These are phyloP conservation scores for Gaeumannomyces sp. DNA, from an alignment of 2,329 filamentous ascomycete species.

Conservation along the genomic window DNA sequence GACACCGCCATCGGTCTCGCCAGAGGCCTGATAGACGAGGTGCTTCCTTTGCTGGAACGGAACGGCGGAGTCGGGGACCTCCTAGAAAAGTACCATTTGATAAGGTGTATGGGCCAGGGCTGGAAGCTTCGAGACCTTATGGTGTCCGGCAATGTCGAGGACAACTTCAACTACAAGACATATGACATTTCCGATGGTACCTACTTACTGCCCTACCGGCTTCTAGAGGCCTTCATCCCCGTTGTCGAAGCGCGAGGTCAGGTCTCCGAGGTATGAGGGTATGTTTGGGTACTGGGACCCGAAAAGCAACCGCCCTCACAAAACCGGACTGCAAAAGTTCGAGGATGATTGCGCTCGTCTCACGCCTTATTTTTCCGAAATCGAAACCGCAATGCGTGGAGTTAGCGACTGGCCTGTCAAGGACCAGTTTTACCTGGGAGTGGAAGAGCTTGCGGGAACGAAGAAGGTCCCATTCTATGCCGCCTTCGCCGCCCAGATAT, in stretches of 20 bases:
- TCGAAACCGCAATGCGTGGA: conserved; percentile 18
- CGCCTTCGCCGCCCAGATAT: conserved; percentile 34
- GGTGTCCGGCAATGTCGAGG: conserved; percentile 10
- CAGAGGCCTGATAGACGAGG: conserved; percentile 25
- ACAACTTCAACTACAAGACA: conserved; percentile 20
- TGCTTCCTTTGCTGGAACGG: conserved; percentile 19
- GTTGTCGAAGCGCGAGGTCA: conserved; percentile 12
- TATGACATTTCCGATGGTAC: conserved; percentile 22
- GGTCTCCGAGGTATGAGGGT: conserved; percentile 18
- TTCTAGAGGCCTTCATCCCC: conserved; percentile 14
- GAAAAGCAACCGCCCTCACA: conserved; percentile 17
- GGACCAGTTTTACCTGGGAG: conserved; percentile 31
- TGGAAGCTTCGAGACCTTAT: conserved; percentile 6
- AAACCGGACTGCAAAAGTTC: conserved; percentile 25
- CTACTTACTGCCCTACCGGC: conserved; percentile 16
- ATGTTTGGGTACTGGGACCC: conserved; percentile 22
- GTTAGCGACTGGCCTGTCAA: conserved; percentile 23
- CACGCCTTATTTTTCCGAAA: conserved; percentile 27
- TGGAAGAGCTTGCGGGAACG: conserved; percentile 26
- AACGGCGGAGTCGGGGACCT: conserved; percentile 19
- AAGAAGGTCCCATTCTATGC: conserved; percentile 27
- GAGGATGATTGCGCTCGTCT: conserved; percentile 29
- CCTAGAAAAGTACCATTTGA: conserved; percentile 15
- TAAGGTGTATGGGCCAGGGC: conserved; percentile 15
- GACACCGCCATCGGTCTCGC: conserved; percentile 31